Evolutionary conservation across 1,139 yeast genomes (phyloP).

Genomic region (Debaryomycetaceae sp.): DNA sequence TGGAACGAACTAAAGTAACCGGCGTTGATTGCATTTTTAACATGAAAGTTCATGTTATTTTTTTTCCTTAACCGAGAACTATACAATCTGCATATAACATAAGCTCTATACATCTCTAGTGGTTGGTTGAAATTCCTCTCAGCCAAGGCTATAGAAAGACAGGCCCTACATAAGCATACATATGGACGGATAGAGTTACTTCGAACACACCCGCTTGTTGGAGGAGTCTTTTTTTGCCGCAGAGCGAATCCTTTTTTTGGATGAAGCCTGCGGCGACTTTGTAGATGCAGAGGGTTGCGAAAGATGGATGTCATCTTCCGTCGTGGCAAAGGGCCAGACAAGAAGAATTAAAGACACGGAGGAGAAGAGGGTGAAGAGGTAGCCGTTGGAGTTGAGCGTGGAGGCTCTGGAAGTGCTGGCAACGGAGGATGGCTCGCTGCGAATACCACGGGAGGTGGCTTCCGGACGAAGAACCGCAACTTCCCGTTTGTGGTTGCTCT

Average conservation of each 20-base stretch:
- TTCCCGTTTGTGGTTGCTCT: background rate
- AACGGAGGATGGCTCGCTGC: background rate
- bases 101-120: background rate
- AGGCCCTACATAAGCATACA: background rate
- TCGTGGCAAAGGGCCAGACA: background rate
- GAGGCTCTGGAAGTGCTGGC: background rate
- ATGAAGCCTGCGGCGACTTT: background rate
- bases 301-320: background rate
- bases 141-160: background rate
- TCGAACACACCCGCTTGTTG: background rate
- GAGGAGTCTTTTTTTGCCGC: background rate
- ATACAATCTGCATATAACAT: background rate
- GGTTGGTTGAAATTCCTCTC: background rate
- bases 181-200: background rate
- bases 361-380: background rate
- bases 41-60: slow-evolving; percentile 6
- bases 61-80: slow-evolving; percentile 9
- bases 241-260: background rate
- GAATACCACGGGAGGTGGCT: background rate
- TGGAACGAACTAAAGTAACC: background rate
- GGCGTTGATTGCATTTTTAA: slow-evolving; percentile 1
- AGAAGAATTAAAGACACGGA: background rate
- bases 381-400: background rate
- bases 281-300: background rate
- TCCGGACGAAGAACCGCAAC: background rate